These are phyloP conservation scores for Suhomyces anneliseae DNA, from an alignment of 1,139 yeast genomes.

Conservation along the genomic window DNA sequence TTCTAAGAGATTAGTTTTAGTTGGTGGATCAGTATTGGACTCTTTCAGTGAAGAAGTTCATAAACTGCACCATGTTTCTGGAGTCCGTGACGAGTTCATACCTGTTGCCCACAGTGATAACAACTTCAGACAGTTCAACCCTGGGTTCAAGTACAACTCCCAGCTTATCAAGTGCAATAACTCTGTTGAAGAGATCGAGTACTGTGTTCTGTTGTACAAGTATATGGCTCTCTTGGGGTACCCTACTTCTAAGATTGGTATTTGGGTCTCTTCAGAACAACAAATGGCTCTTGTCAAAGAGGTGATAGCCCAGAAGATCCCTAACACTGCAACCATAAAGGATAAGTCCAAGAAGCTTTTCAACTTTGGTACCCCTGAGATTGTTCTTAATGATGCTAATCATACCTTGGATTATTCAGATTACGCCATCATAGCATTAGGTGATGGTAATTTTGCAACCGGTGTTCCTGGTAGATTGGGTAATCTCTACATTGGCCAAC, in stretches of 20 bases:
- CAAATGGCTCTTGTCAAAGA: constrained; percentile 33
- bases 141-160: constrained; percentile 38
- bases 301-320: constrained; percentile 12
- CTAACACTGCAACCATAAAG: not conserved
- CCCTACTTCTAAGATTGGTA: constrained; percentile 36
- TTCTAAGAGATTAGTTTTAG: constrained; percentile 7
- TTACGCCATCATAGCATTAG: constrained; percentile 13
- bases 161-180: constrained; percentile 40
- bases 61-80: not conserved
- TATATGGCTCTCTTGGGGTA: constrained; percentile 51
- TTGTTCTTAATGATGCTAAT: constrained; percentile 5
- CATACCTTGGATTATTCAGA: constrained; percentile 13
- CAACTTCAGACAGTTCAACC: constrained; percentile 22
- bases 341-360: constrained; percentile 2
- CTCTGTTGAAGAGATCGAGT: constrained; percentile 56
- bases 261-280: constrained; percentile 41
- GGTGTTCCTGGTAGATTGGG: constrained; percentile 14
- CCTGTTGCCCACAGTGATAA: not conserved
- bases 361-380: constrained; percentile 13
- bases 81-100: constrained; percentile 7
- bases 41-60: not conserved
- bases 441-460: constrained; percentile 1
- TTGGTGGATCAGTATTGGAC: constrained; percentile 9
- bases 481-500: constrained; percentile 14
- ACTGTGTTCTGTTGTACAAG: constrained; percentile 45